These are phyloP conservation scores for Platanus orientalis DNA, from an alignment of 164 flowering plant species.

Conservation along the genomic window DNA sequence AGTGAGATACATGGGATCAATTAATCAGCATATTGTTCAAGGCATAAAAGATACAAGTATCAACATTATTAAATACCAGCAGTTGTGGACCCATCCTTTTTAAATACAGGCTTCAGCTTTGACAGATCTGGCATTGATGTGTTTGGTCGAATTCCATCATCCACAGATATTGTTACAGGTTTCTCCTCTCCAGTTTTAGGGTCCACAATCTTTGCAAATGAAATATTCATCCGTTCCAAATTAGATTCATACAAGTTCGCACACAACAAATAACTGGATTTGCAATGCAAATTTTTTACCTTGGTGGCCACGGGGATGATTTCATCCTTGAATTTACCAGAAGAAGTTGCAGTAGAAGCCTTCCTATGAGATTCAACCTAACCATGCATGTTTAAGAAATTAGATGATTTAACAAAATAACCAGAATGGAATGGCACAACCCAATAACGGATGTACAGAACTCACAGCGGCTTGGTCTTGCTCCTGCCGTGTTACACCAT, in stretches of 20 bases:
- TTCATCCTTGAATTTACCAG: conserved; percentile 94
- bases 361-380: conserved; percentile 87
- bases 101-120: conserved; percentile 80
- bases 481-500: conserved; percentile 81
- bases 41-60: neutral
- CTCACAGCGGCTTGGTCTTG: conserved; percentile 99
- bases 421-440: neutral
- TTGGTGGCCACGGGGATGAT: conserved; percentile 85
- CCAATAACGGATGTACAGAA: conserved; percentile 14
- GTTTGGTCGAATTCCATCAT: conserved; percentile 90
- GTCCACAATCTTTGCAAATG: conserved; percentile 60
- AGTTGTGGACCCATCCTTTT: conserved; percentile 84
- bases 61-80: conserved; percentile 57
- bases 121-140: conserved; percentile 56
- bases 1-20: neutral
- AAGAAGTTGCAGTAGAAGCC: conserved; percentile 93
- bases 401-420: neutral
- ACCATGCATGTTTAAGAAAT: neutral
- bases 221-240: neutral
- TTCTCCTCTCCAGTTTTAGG: conserved; percentile 90
- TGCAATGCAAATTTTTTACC: conserved; percentile 30
- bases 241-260: neutral
- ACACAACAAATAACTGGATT: neutral
- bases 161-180: conserved; percentile 61
- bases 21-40: neutral